A percentile compares a stretch with the other conserved stretches of the same genome.
phyloP scores from a whole-genome alignment of 2,329 filamentous ascomycete species.

The Cladosporium halotolerans region DNA sequence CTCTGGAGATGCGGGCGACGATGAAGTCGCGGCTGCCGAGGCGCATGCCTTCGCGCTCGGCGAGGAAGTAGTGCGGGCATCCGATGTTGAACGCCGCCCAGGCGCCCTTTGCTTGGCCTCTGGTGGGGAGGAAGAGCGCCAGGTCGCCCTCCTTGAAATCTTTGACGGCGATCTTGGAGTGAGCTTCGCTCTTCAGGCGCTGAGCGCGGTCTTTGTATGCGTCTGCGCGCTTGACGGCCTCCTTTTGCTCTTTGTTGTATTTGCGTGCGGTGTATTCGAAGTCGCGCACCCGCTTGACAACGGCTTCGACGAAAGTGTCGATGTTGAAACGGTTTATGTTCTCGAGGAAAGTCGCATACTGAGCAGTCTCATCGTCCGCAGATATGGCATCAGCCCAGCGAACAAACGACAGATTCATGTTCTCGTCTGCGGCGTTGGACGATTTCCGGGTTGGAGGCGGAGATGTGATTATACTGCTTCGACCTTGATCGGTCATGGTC shows the following conservation, averaged over 20 bases:
- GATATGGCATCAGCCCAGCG: constrained; percentile 74
- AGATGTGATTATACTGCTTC: constrained; percentile 52
- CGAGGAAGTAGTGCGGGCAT: constrained; percentile 92
- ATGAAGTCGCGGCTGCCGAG: constrained; percentile 86
- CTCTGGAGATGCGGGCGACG: constrained; percentile 83
- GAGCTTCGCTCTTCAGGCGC: constrained; percentile 70
- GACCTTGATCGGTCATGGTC: constrained; percentile 37
- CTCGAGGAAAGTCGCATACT: constrained; percentile 68
- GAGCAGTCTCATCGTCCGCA: constrained; percentile 59
- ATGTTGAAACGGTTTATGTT: constrained; percentile 73
- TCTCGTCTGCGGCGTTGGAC: constrained; percentile 37
- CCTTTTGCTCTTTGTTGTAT: constrained; percentile 80
- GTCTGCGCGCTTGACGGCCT: constrained; percentile 32
- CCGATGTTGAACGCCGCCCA: constrained; percentile 99
- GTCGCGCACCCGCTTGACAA: constrained; percentile 86
- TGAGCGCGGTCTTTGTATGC: constrained; percentile 80
- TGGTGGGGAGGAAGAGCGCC: constrained; percentile 85
- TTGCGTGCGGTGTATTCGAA: constrained; percentile 90
- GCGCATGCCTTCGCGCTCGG: constrained; percentile 84
- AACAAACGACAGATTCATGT: constrained; percentile 61
- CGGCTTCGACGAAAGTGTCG: constrained; percentile 74
- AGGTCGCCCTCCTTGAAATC: constrained; percentile 96
- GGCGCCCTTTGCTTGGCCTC: constrained; percentile 87
- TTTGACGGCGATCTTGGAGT: constrained; percentile 92
- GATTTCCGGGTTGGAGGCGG: constrained; percentile 51